Evolutionary conservation across 2,329 filamentous ascomycete species (phyloP).

Genomic region (Fusarium sp.): DNA sequence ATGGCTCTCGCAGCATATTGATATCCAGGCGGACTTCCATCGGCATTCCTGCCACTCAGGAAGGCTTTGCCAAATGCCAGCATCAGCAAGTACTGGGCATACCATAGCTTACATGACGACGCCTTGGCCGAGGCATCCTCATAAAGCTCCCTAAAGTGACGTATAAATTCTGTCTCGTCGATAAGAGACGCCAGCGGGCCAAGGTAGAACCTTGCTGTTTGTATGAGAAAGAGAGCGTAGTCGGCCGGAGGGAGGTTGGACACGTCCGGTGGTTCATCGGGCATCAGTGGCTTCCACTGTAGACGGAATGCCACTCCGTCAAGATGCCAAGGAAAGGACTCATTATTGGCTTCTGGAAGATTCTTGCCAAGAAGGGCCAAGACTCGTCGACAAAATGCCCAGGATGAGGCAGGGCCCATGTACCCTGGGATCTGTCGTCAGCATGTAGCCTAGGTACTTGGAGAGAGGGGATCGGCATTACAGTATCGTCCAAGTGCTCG

Average conservation of each 20-base stretch:
- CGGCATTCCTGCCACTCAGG: conserved; percentile 35
- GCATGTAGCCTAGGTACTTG: neutral
- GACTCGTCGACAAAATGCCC: conserved; percentile 41
- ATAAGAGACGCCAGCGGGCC: conserved; percentile 33
- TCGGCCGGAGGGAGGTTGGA: conserved; percentile 35
- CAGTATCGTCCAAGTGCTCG: conserved; percentile 36
- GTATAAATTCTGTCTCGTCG: conserved; percentile 31
- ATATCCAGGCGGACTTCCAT: conserved; percentile 48
- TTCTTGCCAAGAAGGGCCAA: conserved; percentile 38
- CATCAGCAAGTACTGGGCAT: conserved; percentile 46
- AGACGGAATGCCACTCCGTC: conserved; percentile 40
- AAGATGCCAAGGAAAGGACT: conserved; percentile 40
- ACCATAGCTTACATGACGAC: conserved; percentile 39
- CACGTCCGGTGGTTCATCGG: conserved; percentile 34
- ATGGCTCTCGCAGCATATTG: conserved; percentile 53
- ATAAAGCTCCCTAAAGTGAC: conserved; percentile 36
- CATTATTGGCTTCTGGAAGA: conserved; percentile 35
- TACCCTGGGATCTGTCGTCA: conserved; percentile 25
- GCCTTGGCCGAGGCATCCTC: conserved; percentile 35
- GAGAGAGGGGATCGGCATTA: neutral
- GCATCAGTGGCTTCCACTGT: conserved; percentile 31
- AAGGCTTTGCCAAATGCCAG: conserved; percentile 49
- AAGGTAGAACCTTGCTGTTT: conserved; percentile 39
- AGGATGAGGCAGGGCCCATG: conserved; percentile 42
- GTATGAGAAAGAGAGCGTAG: conserved; percentile 38